Evolutionary conservation across 2,329 filamentous ascomycete species (phyloP).

Genomic region (Pyrenochaeta sp.): DNA sequence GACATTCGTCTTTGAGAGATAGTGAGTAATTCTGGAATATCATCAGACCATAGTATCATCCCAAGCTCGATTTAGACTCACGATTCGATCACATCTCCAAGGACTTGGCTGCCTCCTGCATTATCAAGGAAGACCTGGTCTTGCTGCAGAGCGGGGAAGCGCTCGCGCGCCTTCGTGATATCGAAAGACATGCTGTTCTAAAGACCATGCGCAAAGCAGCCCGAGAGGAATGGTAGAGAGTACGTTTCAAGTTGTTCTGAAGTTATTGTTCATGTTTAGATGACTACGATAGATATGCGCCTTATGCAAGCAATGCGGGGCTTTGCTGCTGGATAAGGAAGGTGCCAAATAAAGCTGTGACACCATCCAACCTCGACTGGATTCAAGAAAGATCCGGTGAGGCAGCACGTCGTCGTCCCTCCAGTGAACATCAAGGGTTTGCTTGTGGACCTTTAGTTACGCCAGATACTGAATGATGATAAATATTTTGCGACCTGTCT

Average conservation of each 20-base stretch:
- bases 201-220: not conserved
- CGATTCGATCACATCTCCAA: constrained; percentile 73
- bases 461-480: no score
- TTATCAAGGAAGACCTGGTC: constrained; percentile 80
- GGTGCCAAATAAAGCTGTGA: constrained; percentile 7
- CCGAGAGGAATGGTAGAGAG: not conserved
- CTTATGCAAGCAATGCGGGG: constrained; percentile 7
- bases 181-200: constrained; percentile 55
- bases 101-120: constrained; percentile 76
- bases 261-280: not conserved
- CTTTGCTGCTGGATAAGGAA: constrained; percentile 12
- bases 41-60: constrained; percentile 3
- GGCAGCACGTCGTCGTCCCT: no score
- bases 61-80: constrained; percentile 49
- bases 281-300: no score
- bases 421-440: no score
- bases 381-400: not conserved
- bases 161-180: constrained; percentile 63
- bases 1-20: constrained; percentile 74
- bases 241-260: not conserved
- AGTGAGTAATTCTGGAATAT: constrained; percentile 63
- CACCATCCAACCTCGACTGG: not conserved
- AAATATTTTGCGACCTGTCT: no score
- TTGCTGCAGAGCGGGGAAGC: constrained; percentile 73
- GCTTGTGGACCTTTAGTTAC: not conserved